These are phyloP conservation scores for Avicennia marina DNA, from an alignment of 257 asterid genomes.

Conservation along the genomic window DNA sequence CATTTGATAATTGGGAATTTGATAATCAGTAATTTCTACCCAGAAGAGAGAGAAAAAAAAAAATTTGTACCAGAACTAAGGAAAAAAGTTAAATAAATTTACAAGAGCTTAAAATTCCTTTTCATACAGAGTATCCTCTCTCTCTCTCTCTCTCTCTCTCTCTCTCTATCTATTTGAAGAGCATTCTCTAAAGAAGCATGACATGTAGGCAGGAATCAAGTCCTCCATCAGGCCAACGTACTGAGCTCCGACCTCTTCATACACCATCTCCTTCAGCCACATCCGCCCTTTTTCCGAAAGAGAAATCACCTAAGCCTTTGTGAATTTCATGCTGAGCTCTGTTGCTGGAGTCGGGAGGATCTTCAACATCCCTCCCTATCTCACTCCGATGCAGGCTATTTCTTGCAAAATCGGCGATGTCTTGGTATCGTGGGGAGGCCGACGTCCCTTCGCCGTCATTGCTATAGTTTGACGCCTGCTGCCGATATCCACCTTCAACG, in stretches of 20 bases:
- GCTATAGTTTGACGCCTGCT: slow-evolving; percentile 19
- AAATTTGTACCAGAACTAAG: too few species aligned
- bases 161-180: too few species aligned
- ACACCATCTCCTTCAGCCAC: background rate
- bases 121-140: too few species aligned
- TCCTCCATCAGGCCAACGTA: background rate
- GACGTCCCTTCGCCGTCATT: slow-evolving; percentile 16
- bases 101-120: too few species aligned
- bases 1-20: too few species aligned
- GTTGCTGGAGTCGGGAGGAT: background rate
- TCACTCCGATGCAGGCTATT: slow-evolving; percentile 3
- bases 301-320: slow-evolving; percentile 24
- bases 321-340: slow-evolving; percentile 15
- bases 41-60: too few species aligned
- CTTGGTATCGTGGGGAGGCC: slow-evolving; percentile 11
- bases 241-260: background rate
- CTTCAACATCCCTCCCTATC: slow-evolving; percentile 34
- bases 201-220: background rate
- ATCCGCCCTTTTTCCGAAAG: slow-evolving; percentile 28
- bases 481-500: slow-evolving; percentile 29
- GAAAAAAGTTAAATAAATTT: too few species aligned
- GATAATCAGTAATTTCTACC: too few species aligned
- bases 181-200: background rate
- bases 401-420: slow-evolving; percentile 1
- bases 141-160: too few species aligned